Conservation (phyloP, 1,284 basidiomycete species). For the Coriolopsis trogii region DNA sequence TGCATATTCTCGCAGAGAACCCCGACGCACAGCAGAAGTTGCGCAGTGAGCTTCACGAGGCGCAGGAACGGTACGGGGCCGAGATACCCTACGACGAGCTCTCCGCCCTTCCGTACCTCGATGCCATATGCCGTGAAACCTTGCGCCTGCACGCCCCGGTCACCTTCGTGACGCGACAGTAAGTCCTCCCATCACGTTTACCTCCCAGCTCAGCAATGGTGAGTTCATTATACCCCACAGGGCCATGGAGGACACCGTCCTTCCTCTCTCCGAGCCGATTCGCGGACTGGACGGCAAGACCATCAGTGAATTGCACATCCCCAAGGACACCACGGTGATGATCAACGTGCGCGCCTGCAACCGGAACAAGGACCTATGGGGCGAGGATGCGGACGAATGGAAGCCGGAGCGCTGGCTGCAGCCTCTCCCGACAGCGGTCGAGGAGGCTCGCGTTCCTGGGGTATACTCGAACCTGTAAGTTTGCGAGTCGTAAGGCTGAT, state of each 20-base stretch:
- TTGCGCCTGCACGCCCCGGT: slow-evolving; percentile 18
- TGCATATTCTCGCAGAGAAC: slow-evolving; percentile 21
- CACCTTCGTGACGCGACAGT: neutral
- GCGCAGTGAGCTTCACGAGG: slow-evolving; percentile 29
- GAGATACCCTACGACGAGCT: slow-evolving; percentile 29
- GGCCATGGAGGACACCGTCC: slow-evolving; percentile 18
- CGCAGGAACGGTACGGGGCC: slow-evolving; percentile 1
- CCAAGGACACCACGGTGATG: slow-evolving; percentile 48
- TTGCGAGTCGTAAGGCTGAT: slow-evolving; percentile 17
- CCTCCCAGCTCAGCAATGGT: too few species aligned
- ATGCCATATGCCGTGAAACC: slow-evolving; percentile 38
- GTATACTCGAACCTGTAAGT: slow-evolving; percentile 30
- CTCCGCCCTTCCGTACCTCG: slow-evolving; percentile 35
- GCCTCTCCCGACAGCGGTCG: slow-evolving; percentile 24
- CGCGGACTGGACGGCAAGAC: slow-evolving; percentile 32
- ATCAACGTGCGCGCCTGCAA: slow-evolving; percentile 54
- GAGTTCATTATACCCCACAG: slow-evolving; percentile 6
- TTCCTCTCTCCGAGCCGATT: slow-evolving; percentile 30
- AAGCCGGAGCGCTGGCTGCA: slow-evolving; percentile 40
- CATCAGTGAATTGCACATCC: slow-evolving; percentile 41
- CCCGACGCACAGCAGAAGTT: slow-evolving; percentile 14
- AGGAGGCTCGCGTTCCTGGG: slow-evolving; percentile 28
- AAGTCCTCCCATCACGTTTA: slow-evolving; percentile 13
- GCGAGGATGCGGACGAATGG: slow-evolving; percentile 55
- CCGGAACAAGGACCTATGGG: slow-evolving; percentile 52